Evolutionary conservation across 768 basidiomycete species (phyloP), one percentile per base, ranked within the genome.

Genomic region (Macrolepiota albuminosa): DNA sequence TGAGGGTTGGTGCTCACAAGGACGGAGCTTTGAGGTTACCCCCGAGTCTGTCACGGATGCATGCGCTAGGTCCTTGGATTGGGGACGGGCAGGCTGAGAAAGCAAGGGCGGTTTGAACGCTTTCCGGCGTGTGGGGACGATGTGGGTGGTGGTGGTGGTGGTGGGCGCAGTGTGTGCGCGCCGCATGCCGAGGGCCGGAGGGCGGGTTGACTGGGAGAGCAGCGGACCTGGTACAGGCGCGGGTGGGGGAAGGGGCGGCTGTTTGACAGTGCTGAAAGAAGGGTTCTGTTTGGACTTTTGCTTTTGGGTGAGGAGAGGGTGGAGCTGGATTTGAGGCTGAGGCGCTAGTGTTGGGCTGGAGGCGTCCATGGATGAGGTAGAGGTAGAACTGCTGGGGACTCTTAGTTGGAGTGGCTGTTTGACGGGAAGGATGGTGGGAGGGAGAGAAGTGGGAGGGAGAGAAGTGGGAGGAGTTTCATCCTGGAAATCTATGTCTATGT

Each of bases 111-210:
- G 72, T 48, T 70, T 76, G 69, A 78, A 78, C 6, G 63, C 66
- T 56, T 73, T 76, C 55, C 70, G 75, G 57, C 65, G 69, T 11
- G 64, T 68, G 1, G 74, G 72, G 16, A 77, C 66, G 4, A 55
- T 46, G 9, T 59, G 64, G 8, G 31, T 45, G 21, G 29, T 8
- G 4, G 31, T 45, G 21, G 29, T 8, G 4, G 61, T 48, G 11
- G 56, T 47, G 11, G 71, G 63, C 8, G 63, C 59, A 2, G 71
- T 70, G 54, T 68, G 67, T 1, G 69, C 69, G 16, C 76, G 71
- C n/a, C 75, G 73, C 76, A 78, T 78, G 43, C 77, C 76, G 14
- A 78, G 67, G 24, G 61, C 60, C 6, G 75, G 76, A 0, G 73
- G 74, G 11, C 71, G 70, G 7, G 65, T 61, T 6, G 68, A 64